phyloP scores from a whole-genome alignment of 2,329 filamentous ascomycete species.

The Scedosporium minutisporum region DNA sequence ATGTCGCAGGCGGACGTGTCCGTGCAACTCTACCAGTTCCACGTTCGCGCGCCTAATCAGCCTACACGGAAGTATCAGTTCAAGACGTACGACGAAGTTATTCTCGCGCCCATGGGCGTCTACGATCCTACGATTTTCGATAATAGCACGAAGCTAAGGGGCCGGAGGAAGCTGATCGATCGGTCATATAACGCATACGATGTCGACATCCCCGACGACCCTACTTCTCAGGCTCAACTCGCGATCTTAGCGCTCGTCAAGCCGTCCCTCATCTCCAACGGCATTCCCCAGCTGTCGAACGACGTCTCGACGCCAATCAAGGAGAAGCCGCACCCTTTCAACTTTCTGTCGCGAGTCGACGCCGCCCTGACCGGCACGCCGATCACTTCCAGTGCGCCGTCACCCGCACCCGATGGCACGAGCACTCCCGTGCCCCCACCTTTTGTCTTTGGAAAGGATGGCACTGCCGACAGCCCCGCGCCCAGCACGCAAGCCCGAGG shows the following conservation, averaged over 20 bases:
- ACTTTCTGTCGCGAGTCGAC: slow-evolving; percentile 55
- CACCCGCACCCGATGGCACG: slow-evolving; percentile 70
- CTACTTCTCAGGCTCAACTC: slow-evolving; percentile 73
- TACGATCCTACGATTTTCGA: slow-evolving; percentile 86
- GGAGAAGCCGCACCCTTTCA: slow-evolving; percentile 57
- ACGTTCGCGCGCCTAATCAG: slow-evolving; percentile 78
- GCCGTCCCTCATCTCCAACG: slow-evolving; percentile 42
- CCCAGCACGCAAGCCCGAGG: slow-evolving; percentile 34
- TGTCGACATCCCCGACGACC: slow-evolving; percentile 76
- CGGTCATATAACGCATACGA: slow-evolving; percentile 93
- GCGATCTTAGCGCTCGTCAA: slow-evolving; percentile 51
- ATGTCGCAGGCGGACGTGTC: slow-evolving; percentile 85
- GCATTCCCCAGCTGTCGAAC: slow-evolving; percentile 30
- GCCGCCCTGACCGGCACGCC: slow-evolving; percentile 69
- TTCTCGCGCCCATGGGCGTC: slow-evolving; percentile 90
- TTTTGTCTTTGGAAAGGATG: slow-evolving; percentile 40
- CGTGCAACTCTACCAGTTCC: slow-evolving; percentile 81
- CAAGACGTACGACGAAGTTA: slow-evolving; percentile 94
- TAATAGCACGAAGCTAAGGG: slow-evolving; percentile 66
- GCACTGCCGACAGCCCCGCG: slow-evolving; percentile 40
- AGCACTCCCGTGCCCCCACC: slow-evolving; percentile 55
- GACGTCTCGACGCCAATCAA: slow-evolving; percentile 52
- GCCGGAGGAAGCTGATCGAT: slow-evolving; percentile 71
- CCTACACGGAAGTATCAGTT: slow-evolving; percentile 89
- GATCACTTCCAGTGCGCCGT: slow-evolving; percentile 75